Evolutionary conservation across 2,329 filamentous ascomycete species (phyloP), one percentile per base, ranked within the genome.

Genomic region (Xylaria multiplex): DNA sequence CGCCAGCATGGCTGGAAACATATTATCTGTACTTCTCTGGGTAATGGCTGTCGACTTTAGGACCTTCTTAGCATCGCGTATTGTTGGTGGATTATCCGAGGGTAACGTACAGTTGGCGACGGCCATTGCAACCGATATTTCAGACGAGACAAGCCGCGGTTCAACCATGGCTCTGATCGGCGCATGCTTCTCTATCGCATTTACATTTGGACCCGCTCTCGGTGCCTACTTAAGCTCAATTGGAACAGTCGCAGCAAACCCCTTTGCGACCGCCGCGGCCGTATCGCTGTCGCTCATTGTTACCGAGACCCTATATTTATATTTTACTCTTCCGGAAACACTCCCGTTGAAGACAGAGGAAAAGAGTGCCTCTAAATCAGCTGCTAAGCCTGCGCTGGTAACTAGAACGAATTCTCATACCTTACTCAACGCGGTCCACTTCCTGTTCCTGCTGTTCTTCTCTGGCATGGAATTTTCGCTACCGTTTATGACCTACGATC

Each of bases 381-480:
- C 65, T 19, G 56, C 70, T 24, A 68, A 69, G 32, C 69, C 71
- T 30, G 70, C 71, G 42, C 73, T 70, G 5, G 72, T 78, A 27
- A 79, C 81, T 72, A 84, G 91, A 64, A 97, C 93, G 2, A 98
- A 98, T 80, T 93, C 91, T 3, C 93, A 96, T 71, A 81, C 88
- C 35, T 78, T 97, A 13, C 88, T 99, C 53, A 97, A 97, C 77
- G 81, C 90, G 1, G 90, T 93, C 0, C 96, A 99, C 79, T 91
- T 98, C 75, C 81, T 90, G 53, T 99, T 99, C 79, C 89, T 99
- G 66, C 88, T 99, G 13, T 97, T 97, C 80, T 99, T 99, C 81
- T 97, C 93, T 2, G 96, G 96, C 67, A 95, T 99, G 91, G 96
- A 99, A 77, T 98, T 97, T 79, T 97, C 93, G 0, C 86, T 99